A percentile compares a stretch with the other conserved stretches of the same genome.
Conservation (phyloP, 2,329 filamentous ascomycete genomes). For the Colletotrichum musicola region DNA sequence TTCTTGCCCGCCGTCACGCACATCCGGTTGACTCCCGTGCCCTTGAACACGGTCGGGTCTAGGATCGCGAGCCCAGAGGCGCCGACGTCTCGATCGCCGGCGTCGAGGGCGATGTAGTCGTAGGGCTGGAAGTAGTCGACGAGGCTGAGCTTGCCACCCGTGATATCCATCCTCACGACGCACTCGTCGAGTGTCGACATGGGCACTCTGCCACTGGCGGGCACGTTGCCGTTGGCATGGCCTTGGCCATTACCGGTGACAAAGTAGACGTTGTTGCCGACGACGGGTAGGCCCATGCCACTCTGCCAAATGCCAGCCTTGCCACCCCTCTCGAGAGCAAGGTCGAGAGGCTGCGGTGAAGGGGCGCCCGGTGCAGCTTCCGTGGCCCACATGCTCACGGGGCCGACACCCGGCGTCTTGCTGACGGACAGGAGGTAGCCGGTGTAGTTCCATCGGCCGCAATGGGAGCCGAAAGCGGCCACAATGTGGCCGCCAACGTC, state of each 20-base stretch:
- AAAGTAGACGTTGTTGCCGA: slow-evolving; percentile 46
- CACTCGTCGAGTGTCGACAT: slow-evolving; percentile 50
- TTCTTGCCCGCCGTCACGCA: slow-evolving; percentile 55
- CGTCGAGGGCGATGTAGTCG: slow-evolving; percentile 53
- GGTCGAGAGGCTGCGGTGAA: slow-evolving; percentile 41
- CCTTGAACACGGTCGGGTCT: slow-evolving; percentile 50
- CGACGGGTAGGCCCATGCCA: slow-evolving; percentile 50
- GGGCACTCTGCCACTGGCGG: slow-evolving; percentile 48
- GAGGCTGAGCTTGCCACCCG: slow-evolving; percentile 40
- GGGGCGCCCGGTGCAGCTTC: slow-evolving; percentile 51
- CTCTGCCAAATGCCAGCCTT: slow-evolving; percentile 53
- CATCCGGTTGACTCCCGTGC: slow-evolving; percentile 50
- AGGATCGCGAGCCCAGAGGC: slow-evolving; percentile 50
- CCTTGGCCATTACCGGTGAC: slow-evolving; percentile 47
- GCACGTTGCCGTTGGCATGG: slow-evolving; percentile 50
- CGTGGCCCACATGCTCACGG: slow-evolving; percentile 46
- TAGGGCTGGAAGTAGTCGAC: slow-evolving; percentile 57
- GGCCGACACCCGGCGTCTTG: slow-evolving; percentile 47
- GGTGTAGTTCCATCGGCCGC: slow-evolving; percentile 60
- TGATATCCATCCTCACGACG: slow-evolving; percentile 47
- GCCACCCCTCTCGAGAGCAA: slow-evolving; percentile 42
- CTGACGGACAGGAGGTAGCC: slow-evolving; percentile 49
- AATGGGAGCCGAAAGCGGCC: slow-evolving; percentile 61
- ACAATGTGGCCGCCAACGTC: slow-evolving; percentile 53
- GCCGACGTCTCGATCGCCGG: slow-evolving; percentile 55